Evolutionary conservation across 2,329 filamentous ascomycete genomes (phyloP), one percentile per base, ranked within the genome.

Genomic region (Apiospora pterosperma): DNA sequence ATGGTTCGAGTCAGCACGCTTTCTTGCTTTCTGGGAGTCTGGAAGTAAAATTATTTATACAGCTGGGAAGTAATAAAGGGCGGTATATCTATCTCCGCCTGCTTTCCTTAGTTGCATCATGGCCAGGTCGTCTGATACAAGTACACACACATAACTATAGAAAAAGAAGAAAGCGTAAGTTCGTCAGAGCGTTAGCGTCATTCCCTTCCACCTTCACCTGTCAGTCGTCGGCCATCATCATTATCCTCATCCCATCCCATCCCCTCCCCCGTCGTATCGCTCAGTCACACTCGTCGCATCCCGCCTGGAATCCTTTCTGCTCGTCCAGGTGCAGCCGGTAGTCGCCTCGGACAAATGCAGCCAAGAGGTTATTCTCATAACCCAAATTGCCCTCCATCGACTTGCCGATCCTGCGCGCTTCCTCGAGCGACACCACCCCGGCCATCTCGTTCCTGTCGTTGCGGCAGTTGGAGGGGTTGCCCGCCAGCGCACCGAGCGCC

Each of bases 401-500:
- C 42, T 62, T 69, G 34, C 63, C 66, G 23, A 63, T 64, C 34
- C 65, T 62, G 36, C 69, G 67, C 3, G 67, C 64, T 39, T 72
- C 68, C 23, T 68, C 67, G 4, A 72, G 64, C 8, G 69, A 69
- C 14, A 73, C 68, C 28, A 78, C 72, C 0, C 76, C 76, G 11
- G 74, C 72, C 59, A 71, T 76, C 60, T 74, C 72, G 25, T 75
- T 72, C 8, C 72, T 69, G 7, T 71, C 71, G n/a, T 73, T 73
- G 23, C 62, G 60, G 23, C 65, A 65, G 34, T 34, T 38, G 14
- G 68, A 66, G 64, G 67, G 8, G 28, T 65, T 69, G 41, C 68
- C 67, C 2, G 73, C 75, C 4, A 76, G 74, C 31, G 75, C 73
- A 0, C 77, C 78, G 6, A 80, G 73, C 0, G 75, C 77, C 0